A percentile compares a stretch with the other conserved stretches of the same genome.
These are phyloP conservation scores for Pseudocohnilembus persalinus DNA, from an alignment of 169 alveolate species.

Conservation along the genomic window DNA sequence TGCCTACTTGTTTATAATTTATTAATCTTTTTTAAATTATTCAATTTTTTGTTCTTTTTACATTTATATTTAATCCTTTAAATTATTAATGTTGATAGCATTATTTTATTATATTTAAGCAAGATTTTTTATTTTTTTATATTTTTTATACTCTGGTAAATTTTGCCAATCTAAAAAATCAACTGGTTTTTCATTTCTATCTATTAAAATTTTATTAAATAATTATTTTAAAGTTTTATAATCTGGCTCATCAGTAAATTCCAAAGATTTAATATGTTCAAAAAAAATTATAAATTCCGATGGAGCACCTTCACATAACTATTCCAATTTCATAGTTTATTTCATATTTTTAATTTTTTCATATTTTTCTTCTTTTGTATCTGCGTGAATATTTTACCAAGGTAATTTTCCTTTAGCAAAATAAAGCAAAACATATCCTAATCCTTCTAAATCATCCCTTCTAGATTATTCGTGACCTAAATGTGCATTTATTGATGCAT, in stretches of 20 bases:
- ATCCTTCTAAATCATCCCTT: slow-evolving; percentile 77
- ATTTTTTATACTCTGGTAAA: background rate
- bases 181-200: background rate
- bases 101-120: no score
- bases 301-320: slow-evolving; percentile 62
- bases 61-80: background rate
- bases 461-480: slow-evolving; percentile 61
- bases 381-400: slow-evolving; percentile 68
- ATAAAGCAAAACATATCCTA: slow-evolving; percentile 74
- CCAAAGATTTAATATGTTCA: slow-evolving; percentile 38
- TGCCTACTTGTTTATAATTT: background rate
- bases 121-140: no score
- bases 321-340: slow-evolving; percentile 51
- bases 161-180: background rate
- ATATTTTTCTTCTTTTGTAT: slow-evolving; percentile 60
- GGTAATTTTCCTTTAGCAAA: slow-evolving; percentile 66
- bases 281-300: slow-evolving; percentile 52
- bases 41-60: background rate
- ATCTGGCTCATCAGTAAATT: slow-evolving; percentile 59
- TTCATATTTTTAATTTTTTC: slow-evolving; percentile 62
- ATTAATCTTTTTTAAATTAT: no score
- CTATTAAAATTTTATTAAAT: slow-evolving; percentile 22
- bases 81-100: background rate
- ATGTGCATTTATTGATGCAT: slow-evolving; percentile 47
- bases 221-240: slow-evolving; percentile 45